A percentile compares a stretch with the other conserved stretches of the same genome.
Conservation (phyloP, 441 rosid species). For the Pelargonium myrrhifolium region DNA sequence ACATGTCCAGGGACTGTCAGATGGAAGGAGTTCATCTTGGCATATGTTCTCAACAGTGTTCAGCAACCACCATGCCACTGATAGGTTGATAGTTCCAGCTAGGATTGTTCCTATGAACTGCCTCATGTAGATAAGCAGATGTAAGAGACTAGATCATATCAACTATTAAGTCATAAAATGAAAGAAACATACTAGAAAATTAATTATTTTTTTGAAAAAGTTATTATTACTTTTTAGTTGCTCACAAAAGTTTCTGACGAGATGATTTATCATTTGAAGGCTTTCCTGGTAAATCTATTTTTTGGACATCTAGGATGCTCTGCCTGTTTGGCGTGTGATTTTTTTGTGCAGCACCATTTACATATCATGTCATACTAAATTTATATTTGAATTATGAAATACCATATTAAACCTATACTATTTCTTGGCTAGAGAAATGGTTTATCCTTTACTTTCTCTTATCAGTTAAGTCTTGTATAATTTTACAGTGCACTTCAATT, state of each 20-base stretch:
- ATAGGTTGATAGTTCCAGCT: slow-evolving; percentile 68
- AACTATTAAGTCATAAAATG: background rate
- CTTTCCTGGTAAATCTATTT: background rate
- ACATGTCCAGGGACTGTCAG: slow-evolving; percentile 83
- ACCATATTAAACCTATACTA: background rate
- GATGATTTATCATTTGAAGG: background rate
- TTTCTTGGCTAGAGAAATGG: background rate
- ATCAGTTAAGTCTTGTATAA: background rate
- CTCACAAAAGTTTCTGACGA: background rate
- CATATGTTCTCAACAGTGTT: slow-evolving; percentile 60
- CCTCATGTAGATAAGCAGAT: slow-evolving; percentile 5
- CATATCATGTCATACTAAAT: background rate
- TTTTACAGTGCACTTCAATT: background rate
- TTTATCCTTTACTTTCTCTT: background rate
- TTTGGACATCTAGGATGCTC: background rate
- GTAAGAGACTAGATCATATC: slow-evolving; percentile 14
- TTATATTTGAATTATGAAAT: background rate
- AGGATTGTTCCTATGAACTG: slow-evolving; percentile 75
- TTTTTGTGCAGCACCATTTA: background rate
- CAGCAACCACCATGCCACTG: slow-evolving; percentile 82
- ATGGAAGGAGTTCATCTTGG: slow-evolving; percentile 58
- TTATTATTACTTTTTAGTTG: background rate
- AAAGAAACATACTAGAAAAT: background rate
- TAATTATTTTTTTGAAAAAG: background rate
- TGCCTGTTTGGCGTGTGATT: background rate